phyloP scores from a whole-genome alignment of 2,329 filamentous ascomycete genomes.

The Periconia macrospinosa region DNA sequence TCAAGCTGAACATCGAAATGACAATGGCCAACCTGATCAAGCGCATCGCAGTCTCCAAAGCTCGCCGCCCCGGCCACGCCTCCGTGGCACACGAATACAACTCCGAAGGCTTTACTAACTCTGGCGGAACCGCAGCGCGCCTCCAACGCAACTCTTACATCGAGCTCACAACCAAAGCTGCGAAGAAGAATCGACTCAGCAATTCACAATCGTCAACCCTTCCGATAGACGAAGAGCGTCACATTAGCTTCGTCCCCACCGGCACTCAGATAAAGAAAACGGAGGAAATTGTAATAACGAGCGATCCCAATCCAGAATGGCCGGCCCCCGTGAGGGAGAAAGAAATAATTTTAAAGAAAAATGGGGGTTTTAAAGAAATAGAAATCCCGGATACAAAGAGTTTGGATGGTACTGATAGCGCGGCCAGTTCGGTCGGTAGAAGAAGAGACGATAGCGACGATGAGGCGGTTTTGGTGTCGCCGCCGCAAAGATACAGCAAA shows the following conservation, averaged over 20 bases:
- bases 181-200: not conserved
- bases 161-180: not conserved
- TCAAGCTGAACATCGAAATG: constrained; percentile 57
- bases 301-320: not conserved
- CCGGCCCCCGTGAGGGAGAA: not conserved
- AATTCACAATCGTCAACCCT: not conserved
- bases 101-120: constrained; percentile 5
- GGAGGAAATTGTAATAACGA: not conserved
- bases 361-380: not conserved
- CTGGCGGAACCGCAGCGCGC: not conserved
- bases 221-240: not conserved
- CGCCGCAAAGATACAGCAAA: not conserved
- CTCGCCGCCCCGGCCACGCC: constrained; percentile 28
- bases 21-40: constrained; percentile 56
- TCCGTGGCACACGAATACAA: constrained; percentile 33
- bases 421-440: not conserved
- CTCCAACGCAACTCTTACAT: not conserved
- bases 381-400: not conserved
- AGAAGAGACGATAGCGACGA: not conserved
- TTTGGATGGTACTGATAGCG: not conserved
- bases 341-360: not conserved
- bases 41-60: constrained; percentile 37
- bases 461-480: not conserved
- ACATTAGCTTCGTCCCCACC: not conserved
- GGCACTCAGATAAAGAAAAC: not conserved